Base-by-base conservation (phyloP, 1,139 yeast genomes). In the Geotrichum reessii region DNA sequence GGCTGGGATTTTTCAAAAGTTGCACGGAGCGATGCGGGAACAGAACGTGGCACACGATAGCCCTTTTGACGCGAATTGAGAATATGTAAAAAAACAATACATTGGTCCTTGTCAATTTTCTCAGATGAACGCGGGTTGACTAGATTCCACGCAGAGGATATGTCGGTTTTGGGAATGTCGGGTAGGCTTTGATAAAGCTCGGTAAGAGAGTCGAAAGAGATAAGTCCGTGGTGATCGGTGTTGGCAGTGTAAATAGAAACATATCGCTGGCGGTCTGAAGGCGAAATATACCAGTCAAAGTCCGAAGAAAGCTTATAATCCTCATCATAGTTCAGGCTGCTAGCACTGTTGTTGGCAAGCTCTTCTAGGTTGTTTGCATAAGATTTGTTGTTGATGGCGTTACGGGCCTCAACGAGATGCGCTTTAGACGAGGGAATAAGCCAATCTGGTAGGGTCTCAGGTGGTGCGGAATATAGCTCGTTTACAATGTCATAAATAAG, bases 251-350 rank as follows among this genome's bases (percentile, higher is more conserved):
- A 88, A 52, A 93, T 84, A 31, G 87, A 78, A 67, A 89, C 95
- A 73, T 93, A 95, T 11, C 87, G 81, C 2, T 83, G 69, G 67
- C 85, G 83, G 68, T 93, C 97, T 7, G 85, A 80, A 21, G 97
- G 98, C 3, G 96, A 85, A 63, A 93, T 91, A 74, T 93, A 93
- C 99, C 99, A 93, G 69, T 92, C 96, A 69, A 93, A 88, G 67
- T 87, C 88, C 54, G 84, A 81, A 44, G 85, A 78, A 58, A 87
- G 77, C 6, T 78, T 73, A 55, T 78, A 76, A 48, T 81, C 85
- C 56, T 81, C 81, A 64, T 82, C 82, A 61, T 81, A 84, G 64
- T 79, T 81, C 61, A 70, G 71, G 58, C 70, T 68, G 37, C 40
- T 31, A 44, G 50, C 53, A 7, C 50, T 28, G 2, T 58, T 53